phyloP scores from a whole-genome alignment of 192 early-diverging fungal species.

The Phycomyces blakesleeanus region DNA sequence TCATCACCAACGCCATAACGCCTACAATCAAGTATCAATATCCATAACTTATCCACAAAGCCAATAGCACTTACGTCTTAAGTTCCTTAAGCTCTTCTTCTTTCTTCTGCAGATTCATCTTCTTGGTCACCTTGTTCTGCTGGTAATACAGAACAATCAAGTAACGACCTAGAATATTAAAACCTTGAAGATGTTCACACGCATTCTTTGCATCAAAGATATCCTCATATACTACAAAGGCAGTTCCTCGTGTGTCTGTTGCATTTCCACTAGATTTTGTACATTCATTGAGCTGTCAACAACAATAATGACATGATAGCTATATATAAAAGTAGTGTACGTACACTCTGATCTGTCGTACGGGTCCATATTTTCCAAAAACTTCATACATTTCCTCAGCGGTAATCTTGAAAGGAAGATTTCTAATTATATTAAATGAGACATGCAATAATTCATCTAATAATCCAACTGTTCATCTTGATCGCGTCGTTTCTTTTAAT shows the following conservation, averaged over 20 bases:
- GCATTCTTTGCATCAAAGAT: slow-evolving; percentile 97
- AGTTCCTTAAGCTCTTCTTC: slow-evolving; percentile 70
- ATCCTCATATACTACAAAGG: slow-evolving; percentile 97
- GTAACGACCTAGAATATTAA: slow-evolving; percentile 94
- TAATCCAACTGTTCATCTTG: neutral
- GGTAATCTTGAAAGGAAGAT: slow-evolving; percentile 96
- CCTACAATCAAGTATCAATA: neutral
- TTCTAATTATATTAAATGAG: slow-evolving; percentile 39
- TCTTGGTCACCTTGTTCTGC: slow-evolving; percentile 74
- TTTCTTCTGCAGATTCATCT: slow-evolving; percentile 74
- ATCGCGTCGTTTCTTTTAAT: slow-evolving; percentile 1
- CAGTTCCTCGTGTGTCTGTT: slow-evolving; percentile 87
- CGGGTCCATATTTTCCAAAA: slow-evolving; percentile 95
- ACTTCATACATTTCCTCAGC: slow-evolving; percentile 96
- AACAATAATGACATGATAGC: neutral
- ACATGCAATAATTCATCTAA: neutral
- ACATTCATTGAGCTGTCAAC: no score
- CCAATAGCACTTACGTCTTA: slow-evolving; percentile 50
- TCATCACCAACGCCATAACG: slow-evolving; percentile 26
- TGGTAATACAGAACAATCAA: slow-evolving; percentile 92
- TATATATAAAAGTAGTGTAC: slow-evolving; percentile 4
- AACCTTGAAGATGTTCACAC: slow-evolving; percentile 92
- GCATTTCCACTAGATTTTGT: slow-evolving; percentile 57
- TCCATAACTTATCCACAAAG: neutral
- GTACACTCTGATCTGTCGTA: slow-evolving; percentile 86